Evolutionary conservation across 2,329 filamentous ascomycete genomes (phyloP).

Genomic region (Aspergillus carbonarius): DNA sequence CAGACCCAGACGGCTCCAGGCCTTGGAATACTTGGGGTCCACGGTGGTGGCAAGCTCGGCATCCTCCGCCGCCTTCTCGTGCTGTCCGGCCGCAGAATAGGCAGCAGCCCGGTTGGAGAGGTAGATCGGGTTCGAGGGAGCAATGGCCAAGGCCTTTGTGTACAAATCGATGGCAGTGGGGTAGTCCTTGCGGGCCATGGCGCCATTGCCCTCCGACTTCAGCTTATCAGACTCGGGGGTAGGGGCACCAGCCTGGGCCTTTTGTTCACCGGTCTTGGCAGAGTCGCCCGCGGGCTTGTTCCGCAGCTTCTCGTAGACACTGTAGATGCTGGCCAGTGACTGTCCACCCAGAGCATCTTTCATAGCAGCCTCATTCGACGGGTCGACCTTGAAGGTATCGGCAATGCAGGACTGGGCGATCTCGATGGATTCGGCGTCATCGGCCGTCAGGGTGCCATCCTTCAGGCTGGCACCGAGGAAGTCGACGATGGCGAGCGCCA

Average conservation of each 20-base stretch:
- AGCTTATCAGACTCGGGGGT: constrained; percentile 77
- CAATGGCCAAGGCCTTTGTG: constrained; percentile 76
- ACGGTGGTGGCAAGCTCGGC: constrained; percentile 85
- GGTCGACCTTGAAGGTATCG: constrained; percentile 92
- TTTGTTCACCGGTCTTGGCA: constrained; percentile 41
- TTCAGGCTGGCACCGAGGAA: constrained; percentile 81
- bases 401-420: constrained; percentile 92
- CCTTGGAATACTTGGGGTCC: constrained; percentile 94
- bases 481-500: constrained; percentile 95
- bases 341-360: constrained; percentile 78
- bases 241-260: constrained; percentile 35
- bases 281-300: constrained; percentile 54
- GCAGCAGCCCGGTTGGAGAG: constrained; percentile 96
- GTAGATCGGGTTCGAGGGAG: constrained; percentile 90
- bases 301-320: constrained; percentile 94
- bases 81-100: constrained; percentile 79
- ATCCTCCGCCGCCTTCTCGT: constrained; percentile 79
- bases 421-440: constrained; percentile 92
- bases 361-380: constrained; percentile 70
- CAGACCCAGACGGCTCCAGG: constrained; percentile 89
- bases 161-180: constrained; percentile 77
- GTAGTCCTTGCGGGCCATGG: constrained; percentile 96
- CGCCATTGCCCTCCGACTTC: constrained; percentile 88
- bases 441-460: constrained; percentile 82
- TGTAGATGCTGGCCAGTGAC: constrained; percentile 87